Evolutionary conservation across 2,329 filamentous ascomycete species (phyloP).

Genomic region (Colletotrichum sp.): DNA sequence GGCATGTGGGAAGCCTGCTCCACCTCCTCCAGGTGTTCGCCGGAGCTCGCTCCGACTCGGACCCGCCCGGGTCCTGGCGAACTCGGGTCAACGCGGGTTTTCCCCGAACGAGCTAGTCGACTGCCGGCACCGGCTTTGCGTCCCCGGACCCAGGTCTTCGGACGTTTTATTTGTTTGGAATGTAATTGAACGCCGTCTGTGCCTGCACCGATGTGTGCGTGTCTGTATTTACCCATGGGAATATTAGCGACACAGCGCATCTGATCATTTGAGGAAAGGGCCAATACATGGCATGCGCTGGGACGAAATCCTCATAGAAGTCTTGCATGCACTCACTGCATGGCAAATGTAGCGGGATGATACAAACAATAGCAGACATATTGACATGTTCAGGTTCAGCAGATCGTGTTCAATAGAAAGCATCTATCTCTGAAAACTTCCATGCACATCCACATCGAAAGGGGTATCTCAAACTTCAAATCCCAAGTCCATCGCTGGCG

Average conservation of each 20-base stretch:
- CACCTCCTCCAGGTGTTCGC: not conserved
- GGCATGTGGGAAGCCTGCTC: not conserved
- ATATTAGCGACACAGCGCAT: not conserved
- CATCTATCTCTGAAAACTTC: not conserved
- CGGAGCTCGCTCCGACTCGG: conserved; percentile 1
- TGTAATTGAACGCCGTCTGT: too few relatives aligned
- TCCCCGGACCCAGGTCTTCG: not conserved
- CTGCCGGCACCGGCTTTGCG: not conserved
- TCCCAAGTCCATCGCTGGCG: not conserved
- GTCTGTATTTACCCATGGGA: too few relatives aligned
- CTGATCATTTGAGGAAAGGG: not conserved
- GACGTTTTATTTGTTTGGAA: not conserved
- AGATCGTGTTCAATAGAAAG: not conserved
- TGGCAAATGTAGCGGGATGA: rapidly evolving
- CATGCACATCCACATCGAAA: not conserved
- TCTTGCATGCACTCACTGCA: not conserved
- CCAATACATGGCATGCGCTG: not conserved
- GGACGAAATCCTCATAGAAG: not conserved
- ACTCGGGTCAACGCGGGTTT: not conserved
- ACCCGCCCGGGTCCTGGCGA: not conserved
- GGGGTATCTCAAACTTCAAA: conserved; percentile 8
- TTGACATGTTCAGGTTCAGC: not conserved
- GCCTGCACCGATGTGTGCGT: too few relatives aligned
- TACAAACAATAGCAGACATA: not conserved
- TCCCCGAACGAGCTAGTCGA: not conserved